Evolutionary conservation across 164 flowering plant genomes (phyloP).

Genomic region (Brasenia schreberi): DNA sequence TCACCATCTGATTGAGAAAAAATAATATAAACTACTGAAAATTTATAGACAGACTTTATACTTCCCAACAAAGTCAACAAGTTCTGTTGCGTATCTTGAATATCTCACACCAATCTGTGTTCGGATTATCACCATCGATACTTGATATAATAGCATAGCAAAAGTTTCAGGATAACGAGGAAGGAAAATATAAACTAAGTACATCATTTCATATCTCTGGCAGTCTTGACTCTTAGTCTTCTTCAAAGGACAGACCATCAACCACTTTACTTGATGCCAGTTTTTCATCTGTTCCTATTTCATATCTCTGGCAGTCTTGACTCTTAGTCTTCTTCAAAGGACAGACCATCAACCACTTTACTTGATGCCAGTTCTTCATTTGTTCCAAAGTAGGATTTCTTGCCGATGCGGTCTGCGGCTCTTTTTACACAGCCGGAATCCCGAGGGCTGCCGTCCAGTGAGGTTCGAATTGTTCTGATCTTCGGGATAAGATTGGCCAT

Average conservation of each 20-base stretch:
- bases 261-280: not conserved
- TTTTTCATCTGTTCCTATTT: constrained; percentile 10
- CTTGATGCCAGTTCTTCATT: constrained; percentile 8
- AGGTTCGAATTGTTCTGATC: constrained; percentile 34
- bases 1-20: no score
- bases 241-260: not conserved
- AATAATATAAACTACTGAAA: no score
- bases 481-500: constrained; percentile 33
- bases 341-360: not conserved
- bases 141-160: no score
- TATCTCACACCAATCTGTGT: no score
- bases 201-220: no score
- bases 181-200: no score
- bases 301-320: no score
- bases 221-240: not conserved
- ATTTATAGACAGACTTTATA: no score
- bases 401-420: constrained; percentile 53
- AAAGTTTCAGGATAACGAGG: no score
- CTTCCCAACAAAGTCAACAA: no score
- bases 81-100: no score
- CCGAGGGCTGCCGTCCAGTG: constrained; percentile 42
- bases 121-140: no score
- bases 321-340: not conserved
- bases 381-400: constrained; percentile 26
- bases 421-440: constrained; percentile 82